Percentiles rank a stretch among this genome's conserved stretches.
Conservation (phyloP, 768 basidiomycete species). For the Boletellus sp. region DNA sequence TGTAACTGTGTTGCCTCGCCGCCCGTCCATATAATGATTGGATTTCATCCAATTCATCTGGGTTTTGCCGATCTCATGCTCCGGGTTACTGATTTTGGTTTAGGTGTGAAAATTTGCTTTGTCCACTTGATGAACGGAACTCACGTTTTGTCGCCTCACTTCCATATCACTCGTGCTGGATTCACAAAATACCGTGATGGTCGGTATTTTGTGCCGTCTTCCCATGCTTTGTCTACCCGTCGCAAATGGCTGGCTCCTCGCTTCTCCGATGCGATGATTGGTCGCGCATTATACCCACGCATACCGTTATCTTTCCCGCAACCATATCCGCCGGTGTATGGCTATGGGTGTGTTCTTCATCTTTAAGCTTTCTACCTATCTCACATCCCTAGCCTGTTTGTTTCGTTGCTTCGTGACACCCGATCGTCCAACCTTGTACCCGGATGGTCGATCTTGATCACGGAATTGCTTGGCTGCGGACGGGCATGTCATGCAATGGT, state of each 20-base stretch:
- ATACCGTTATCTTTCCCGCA: neutral
- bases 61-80: neutral
- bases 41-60: neutral
- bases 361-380: neutral
- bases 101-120: neutral
- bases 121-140: neutral
- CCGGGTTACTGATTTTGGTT: constrained; percentile 2
- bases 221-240: neutral
- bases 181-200: constrained; percentile 1
- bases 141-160: neutral
- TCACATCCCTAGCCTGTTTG: constrained; percentile 9
- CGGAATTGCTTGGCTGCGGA: neutral
- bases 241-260: neutral
- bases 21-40: neutral
- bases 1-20: neutral
- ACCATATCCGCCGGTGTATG: neutral
- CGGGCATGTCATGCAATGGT: neutral
- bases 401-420: neutral
- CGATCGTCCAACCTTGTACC: neutral
- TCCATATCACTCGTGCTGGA: neutral
- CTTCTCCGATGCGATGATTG: neutral
- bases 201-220: neutral
- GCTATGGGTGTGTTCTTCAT: constrained; percentile 8
- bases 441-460: neutral
- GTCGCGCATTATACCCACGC: neutral